A percentile compares a stretch with the other conserved stretches of the same genome.
Conservation (phyloP, 306 rosid species). For the Vigna reflexopilosa region DNA sequence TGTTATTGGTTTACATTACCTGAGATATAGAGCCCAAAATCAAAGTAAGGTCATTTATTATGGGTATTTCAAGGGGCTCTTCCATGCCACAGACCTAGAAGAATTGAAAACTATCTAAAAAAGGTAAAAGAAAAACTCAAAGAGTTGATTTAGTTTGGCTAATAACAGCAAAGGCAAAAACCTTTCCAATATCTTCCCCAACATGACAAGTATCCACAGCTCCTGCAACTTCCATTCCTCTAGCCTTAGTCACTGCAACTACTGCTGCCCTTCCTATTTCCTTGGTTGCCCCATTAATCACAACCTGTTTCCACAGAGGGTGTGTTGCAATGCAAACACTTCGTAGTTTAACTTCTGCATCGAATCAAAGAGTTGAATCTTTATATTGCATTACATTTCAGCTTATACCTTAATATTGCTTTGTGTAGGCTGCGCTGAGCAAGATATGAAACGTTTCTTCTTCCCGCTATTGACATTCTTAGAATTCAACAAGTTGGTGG, state of each 20-base stretch:
- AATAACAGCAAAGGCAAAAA: constrained; percentile 27
- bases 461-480: constrained; percentile 44
- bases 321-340: not conserved
- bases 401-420: constrained; percentile 74
- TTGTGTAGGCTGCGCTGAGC: constrained; percentile 69
- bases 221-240: constrained; percentile 63
- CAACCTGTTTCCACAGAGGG: constrained; percentile 55
- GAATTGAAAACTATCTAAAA: not conserved
- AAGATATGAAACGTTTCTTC: constrained; percentile 51
- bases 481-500: constrained; percentile 46
- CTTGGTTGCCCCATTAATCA: constrained; percentile 93
- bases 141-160: not conserved
- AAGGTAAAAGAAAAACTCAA: not conserved
- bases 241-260: constrained; percentile 75
- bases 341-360: not conserved
- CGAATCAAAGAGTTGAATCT: not conserved
- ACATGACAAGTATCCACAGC: constrained; percentile 51
- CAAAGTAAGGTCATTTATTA: constrained; percentile 85
- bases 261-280: constrained; percentile 95
- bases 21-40: constrained; percentile 95
- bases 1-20: constrained; percentile 50
- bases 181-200: constrained; percentile 64
- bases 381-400: not conserved
- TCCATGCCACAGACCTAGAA: constrained; percentile 81
- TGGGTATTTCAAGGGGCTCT: constrained; percentile 91